Percentiles rank a stretch among this genome's conserved stretches.
Conservation (phyloP, 106 monocot species). For the Agapanthus africanus region DNA sequence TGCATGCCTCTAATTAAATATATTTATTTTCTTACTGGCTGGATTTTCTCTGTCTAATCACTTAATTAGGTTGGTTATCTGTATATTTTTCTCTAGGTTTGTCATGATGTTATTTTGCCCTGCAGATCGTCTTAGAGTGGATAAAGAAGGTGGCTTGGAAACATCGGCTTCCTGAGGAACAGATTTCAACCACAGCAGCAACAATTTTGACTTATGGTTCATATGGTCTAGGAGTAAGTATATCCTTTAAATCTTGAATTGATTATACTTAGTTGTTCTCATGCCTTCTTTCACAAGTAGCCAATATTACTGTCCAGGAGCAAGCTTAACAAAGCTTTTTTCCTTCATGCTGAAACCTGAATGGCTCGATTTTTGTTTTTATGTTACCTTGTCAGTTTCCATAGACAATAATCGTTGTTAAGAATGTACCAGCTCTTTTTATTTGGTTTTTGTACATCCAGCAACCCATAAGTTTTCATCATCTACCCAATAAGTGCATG, state of each 20-base stretch:
- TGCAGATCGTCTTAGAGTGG: conserved; percentile 9
- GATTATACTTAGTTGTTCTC: background rate
- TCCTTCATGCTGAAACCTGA: background rate
- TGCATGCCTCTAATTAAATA: too few species aligned
- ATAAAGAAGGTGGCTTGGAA: background rate
- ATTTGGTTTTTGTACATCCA: too few species aligned
- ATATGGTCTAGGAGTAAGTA: conserved; percentile 11
- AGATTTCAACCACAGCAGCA: conserved; percentile 1
- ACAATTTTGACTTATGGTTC: conserved; percentile 9
- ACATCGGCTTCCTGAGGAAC: background rate
- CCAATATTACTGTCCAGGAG: background rate
- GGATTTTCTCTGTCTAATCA: too few species aligned
- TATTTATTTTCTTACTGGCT: too few species aligned
- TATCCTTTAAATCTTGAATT: background rate
- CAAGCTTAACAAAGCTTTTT: background rate
- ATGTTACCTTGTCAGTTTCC: too few species aligned
- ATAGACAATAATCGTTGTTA: too few species aligned
- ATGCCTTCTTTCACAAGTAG: background rate
- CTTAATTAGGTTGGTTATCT: too few species aligned
- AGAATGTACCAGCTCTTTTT: too few species aligned
- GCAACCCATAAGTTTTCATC: too few species aligned
- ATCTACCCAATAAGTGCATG: too few species aligned
- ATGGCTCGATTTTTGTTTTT: too few species aligned
- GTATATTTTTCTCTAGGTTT: too few species aligned
- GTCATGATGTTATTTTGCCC: background rate